Evolutionary conservation across 2,329 filamentous ascomycete species (phyloP), one percentile per base, ranked within the genome.

Genomic region (Trichoderma koningii): DNA sequence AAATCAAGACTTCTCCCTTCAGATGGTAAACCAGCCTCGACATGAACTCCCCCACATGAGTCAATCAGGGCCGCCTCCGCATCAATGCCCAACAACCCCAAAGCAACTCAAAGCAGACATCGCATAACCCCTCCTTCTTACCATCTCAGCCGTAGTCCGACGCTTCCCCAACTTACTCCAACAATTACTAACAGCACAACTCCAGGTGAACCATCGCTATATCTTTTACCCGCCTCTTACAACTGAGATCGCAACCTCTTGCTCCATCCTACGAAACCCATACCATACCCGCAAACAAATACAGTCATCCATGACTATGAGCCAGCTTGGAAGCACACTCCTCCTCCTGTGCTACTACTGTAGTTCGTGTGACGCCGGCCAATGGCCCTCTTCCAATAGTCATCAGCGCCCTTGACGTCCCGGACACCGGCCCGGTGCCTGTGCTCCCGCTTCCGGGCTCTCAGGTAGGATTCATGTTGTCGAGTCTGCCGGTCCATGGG

Each of bases 171-270:
- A 28, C 15, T 21, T 34, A 12, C 34, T 51, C 21, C 34, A 61
- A 42, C 30, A 26, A 50, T 44, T 51, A 61, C 57, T 30, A 61
- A 28, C 26, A 19, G 6, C 30, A 38, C 7, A 55, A 44, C 21
- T 28, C n/a, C 23, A 21, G 15, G 7, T 17, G 6, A 23, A 48
- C 30, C 21, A 48, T 41, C 60, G 60, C 53, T 42, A 47, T 47
- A 55, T 63, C 50, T 55, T 45, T 63, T 63, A 63, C 19, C 60
- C 60, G 60, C 26, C 10, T 0, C n/a, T n/a, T n/a, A n/a, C n/a
- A n/a, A n/a, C 3, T 34, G 30, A 34, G 6, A 19, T 42, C 21
- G 23, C 21, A 28, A 14, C 55, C 19, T 57, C 45, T 28, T 15
- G 0, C 21, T 38, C 45, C 21, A 19, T 44, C 38, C 21, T 15